phyloP scores from a whole-genome alignment of 805 yeast genomes.

The Kodamaea laetipori region DNA sequence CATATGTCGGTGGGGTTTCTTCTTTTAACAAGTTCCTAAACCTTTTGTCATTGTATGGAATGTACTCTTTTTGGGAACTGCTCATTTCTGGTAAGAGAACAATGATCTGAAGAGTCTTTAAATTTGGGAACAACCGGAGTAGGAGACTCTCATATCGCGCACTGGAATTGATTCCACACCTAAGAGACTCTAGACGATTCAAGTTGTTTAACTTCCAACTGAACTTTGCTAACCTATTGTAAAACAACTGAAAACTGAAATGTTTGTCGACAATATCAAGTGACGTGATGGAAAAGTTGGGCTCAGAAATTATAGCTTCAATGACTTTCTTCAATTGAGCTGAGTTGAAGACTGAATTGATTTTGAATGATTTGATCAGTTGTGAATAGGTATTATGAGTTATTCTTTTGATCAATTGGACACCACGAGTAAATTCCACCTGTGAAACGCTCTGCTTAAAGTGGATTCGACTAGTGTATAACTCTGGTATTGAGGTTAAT shows the following conservation, averaged over 20 bases:
- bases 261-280: constrained; percentile 33
- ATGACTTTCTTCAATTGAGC: constrained; percentile 30
- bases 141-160: constrained; percentile 21
- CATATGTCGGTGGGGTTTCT: neutral
- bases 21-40: constrained; percentile 13
- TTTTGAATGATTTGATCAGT: constrained; percentile 23
- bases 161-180: constrained; percentile 31
- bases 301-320: constrained; percentile 28
- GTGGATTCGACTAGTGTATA: constrained; percentile 25
- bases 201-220: constrained; percentile 31
- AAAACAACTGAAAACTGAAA: constrained; percentile 28
- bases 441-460: constrained; percentile 29
- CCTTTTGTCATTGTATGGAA: constrained; percentile 21
- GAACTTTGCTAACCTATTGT: constrained; percentile 26
- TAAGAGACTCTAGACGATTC: constrained; percentile 21
- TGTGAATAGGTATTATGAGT: constrained; percentile 18
- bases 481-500: constrained; percentile 27
- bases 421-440: constrained; percentile 33
- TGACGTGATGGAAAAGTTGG: constrained; percentile 21
- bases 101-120: constrained; percentile 27
- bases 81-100: constrained; percentile 22
- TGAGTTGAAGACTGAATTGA: constrained; percentile 24
- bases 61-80: constrained; percentile 19
- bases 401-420: constrained; percentile 29
- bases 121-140: constrained; percentile 25